These are phyloP conservation scores for Microsporum audouinii DNA, from an alignment of 2,329 filamentous ascomycete species.

Conservation along the genomic window DNA sequence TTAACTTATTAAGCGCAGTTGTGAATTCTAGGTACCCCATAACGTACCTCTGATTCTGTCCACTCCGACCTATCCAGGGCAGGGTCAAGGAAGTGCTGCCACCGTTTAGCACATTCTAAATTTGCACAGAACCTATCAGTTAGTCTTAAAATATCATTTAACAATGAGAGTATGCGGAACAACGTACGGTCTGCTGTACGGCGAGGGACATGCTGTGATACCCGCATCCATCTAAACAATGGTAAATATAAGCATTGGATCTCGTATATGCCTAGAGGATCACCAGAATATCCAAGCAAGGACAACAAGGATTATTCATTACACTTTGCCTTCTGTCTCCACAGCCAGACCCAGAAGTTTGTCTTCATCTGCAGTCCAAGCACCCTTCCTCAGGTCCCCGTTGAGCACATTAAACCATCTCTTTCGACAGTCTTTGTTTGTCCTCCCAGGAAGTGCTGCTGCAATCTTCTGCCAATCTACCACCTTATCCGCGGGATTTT, in stretches of 20 bases:
- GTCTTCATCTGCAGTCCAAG: neutral
- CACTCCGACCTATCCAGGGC: neutral
- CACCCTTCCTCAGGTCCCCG: neutral
- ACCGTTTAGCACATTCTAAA: slow-evolving; percentile 1
- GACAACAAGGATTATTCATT: neutral
- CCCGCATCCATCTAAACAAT: neutral
- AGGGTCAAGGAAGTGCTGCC: neutral
- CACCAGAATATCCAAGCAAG: neutral
- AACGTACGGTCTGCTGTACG: neutral
- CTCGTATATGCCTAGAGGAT: neutral
- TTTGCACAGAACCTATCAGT: neutral
- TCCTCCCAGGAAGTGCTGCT: neutral
- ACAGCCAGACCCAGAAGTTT: neutral
- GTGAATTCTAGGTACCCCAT: neutral
- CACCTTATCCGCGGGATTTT: neutral
- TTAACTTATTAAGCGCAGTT: neutral
- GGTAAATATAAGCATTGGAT: neutral
- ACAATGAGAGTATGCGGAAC: neutral
- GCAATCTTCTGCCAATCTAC: neutral
- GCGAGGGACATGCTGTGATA: neutral
- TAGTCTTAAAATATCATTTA: neutral
- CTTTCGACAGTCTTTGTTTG: neutral
- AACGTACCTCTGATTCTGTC: neutral
- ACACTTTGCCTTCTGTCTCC: neutral
- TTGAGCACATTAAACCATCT: neutral